Evolutionary conservation across 2,329 filamentous ascomycete species (phyloP).

Genomic region (Ceratocystis cubensis): DNA sequence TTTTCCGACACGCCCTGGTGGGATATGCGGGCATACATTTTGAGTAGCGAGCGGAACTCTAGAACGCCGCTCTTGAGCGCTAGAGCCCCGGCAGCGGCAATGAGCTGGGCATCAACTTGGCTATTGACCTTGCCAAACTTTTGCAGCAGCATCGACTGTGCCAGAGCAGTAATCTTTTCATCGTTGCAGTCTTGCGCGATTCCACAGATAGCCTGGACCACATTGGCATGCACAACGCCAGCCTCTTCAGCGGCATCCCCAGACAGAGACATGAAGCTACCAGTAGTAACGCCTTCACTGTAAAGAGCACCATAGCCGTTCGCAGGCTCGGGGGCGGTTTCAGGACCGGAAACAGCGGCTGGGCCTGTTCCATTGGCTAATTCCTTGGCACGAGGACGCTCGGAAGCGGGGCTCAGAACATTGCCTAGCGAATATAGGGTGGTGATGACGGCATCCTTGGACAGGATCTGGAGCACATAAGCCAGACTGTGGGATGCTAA

Average conservation of each 20-base stretch:
- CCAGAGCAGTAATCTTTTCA: slow-evolving; percentile 82
- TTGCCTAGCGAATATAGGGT: slow-evolving; percentile 96
- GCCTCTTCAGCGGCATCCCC: slow-evolving; percentile 67
- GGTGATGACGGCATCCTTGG: slow-evolving; percentile 86
- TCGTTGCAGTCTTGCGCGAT: slow-evolving; percentile 73
- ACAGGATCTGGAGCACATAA: slow-evolving; percentile 65
- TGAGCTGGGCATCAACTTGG: slow-evolving; percentile 70
- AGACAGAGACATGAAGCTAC: slow-evolving; percentile 68
- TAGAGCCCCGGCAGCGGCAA: slow-evolving; percentile 66
- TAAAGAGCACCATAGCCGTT: slow-evolving; percentile 38
- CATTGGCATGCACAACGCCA: slow-evolving; percentile 63
- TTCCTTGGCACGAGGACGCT: slow-evolving; percentile 34
- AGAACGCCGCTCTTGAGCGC: slow-evolving; percentile 63
- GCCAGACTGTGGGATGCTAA: slow-evolving; percentile 78
- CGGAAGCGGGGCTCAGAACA: slow-evolving; percentile 64
- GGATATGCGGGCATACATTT: slow-evolving; percentile 64
- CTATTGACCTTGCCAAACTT: slow-evolving; percentile 78
- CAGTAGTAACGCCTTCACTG: slow-evolving; percentile 45
- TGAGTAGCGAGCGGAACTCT: slow-evolving; percentile 77
- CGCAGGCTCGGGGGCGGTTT: slow-evolving; percentile 22
- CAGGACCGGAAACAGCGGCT: slow-evolving; percentile 26
- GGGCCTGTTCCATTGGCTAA: slow-evolving; percentile 36
- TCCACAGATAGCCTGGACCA: slow-evolving; percentile 91
- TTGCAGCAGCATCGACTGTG: slow-evolving; percentile 91
- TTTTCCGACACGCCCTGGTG: slow-evolving; percentile 60